Base-by-base conservation (phyloP, 1,284 basidiomycete genomes). In the Stygiomarasmius scandens region DNA sequence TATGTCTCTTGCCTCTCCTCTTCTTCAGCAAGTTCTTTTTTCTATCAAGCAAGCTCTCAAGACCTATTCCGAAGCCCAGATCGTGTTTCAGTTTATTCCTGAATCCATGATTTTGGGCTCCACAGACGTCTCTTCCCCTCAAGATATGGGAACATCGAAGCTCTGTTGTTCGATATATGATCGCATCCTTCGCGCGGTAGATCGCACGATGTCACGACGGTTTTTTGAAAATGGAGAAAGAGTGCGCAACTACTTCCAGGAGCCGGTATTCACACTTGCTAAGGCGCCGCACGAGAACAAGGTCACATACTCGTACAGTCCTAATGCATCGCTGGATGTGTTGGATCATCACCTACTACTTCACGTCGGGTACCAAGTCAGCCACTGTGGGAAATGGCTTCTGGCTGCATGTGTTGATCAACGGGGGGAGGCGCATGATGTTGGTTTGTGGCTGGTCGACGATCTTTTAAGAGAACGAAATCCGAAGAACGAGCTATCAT, bases 341-440 rank as follows among this genome's bases (percentile, higher is more conserved):
- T 63, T 88, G 60, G 87, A 92, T 61, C 77, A 87, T 2, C 80
- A 87, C 60, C 85, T 82, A 1, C 71, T 93, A 46, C 73, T 94
- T 45, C 92, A 95, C 66, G 78, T 93, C 45, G 91, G 83, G 1
- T 95, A 94, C 68, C 74, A 74, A 34, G 63, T 87, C 1, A 85
- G 85, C 11, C 66, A 72, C 4, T 88, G 85, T 59, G 80, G 84
- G 5, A 87, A 85, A 67, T 93, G 91, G 92, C 74, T 92, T 2
- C 67, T 89, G 16, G 84, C 84, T n/a, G 78, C 83, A n/a, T 87
- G 84, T 64, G 73, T 90, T 10, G 92, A 95, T 65, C 85, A 92
- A 65, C 77, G 86, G 4, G 92, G 91, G 3, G 90, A 93, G 67
- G 82, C 77, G 12, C 83, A 87, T 65, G 84, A 88, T 55, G 65